These are phyloP conservation scores for Lentinus tigrinus DNA, from an alignment of 768 basidiomycete species.

Conservation along the genomic window DNA sequence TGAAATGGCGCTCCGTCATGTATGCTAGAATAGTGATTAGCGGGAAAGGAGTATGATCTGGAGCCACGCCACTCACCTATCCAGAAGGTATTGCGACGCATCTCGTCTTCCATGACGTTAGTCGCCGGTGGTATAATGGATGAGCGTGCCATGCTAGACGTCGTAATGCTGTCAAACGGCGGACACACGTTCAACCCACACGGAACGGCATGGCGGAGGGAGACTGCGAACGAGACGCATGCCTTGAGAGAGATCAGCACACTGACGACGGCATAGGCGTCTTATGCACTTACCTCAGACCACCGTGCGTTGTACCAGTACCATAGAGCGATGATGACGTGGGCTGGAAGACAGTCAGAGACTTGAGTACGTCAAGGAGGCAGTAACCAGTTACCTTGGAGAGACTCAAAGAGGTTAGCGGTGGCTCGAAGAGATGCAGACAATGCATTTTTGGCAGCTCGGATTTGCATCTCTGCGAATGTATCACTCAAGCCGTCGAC, in stretches of 20 bases:
- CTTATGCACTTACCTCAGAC: conserved; percentile 54
- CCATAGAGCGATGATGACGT: conserved; percentile 66
- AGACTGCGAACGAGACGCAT: conserved; percentile 55
- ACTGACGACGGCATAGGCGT: neutral
- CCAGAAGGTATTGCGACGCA: conserved; percentile 70
- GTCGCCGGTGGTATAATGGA: conserved; percentile 60
- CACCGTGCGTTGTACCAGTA: conserved; percentile 77
- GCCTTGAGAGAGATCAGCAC: conserved; percentile 39
- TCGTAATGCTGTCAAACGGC: conserved; percentile 65
- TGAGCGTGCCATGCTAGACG: conserved; percentile 46
- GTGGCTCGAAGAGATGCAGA: conserved; percentile 50
- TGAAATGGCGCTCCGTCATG: conserved; percentile 63
- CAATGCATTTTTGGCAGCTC: conserved; percentile 49
- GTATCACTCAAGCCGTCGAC: conserved; percentile 49
- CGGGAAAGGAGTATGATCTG: neutral
- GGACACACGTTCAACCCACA: conserved; percentile 68
- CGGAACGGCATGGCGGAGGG: conserved; percentile 59
- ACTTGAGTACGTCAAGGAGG: neutral
- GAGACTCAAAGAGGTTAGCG: conserved; percentile 52
- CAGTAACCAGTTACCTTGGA: conserved; percentile 50
- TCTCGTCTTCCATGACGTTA: conserved; percentile 68
- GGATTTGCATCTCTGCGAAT: conserved; percentile 66
- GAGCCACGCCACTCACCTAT: conserved; percentile 13
- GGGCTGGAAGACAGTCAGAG: conserved; percentile 39
- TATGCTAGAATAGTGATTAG: conserved; percentile 37